These are phyloP conservation scores for Microdochium nivale DNA, from an alignment of 2,329 filamentous ascomycete genomes.

Conservation along the genomic window DNA sequence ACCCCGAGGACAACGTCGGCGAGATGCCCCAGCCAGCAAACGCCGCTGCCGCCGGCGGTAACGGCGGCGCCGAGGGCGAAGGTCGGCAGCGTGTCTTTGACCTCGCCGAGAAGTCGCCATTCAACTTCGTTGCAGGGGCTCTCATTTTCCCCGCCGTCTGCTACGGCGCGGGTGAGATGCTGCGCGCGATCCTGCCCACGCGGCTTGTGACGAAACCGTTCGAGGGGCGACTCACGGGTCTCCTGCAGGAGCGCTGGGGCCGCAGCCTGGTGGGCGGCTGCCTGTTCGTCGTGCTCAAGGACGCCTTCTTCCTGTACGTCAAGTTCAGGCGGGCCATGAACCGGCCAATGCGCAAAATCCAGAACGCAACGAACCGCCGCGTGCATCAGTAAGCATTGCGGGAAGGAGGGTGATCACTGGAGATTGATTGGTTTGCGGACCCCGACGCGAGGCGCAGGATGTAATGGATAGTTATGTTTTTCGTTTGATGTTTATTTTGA, in stretches of 20 bases:
- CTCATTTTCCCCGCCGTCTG: constrained; percentile 78
- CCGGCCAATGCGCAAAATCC: constrained; percentile 43
- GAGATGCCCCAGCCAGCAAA: neutral
- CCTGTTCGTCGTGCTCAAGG: constrained; percentile 77
- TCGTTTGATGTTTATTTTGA: too few species aligned
- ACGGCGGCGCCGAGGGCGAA: constrained; percentile 10
- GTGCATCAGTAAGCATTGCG: neutral
- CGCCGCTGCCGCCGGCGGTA: neutral
- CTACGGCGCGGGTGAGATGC: constrained; percentile 65
- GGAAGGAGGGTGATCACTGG: too few species aligned
- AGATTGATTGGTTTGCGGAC: too few species aligned
- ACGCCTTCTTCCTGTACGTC: constrained; percentile 50
- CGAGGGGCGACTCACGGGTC: constrained; percentile 34
- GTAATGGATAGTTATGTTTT: too few species aligned
- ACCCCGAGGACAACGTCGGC: constrained; percentile 10
- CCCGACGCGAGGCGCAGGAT: too few species aligned
- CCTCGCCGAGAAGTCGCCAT: constrained; percentile 5
- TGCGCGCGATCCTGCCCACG: constrained; percentile 59
- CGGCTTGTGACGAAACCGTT: constrained; percentile 49
- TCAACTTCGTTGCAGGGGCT: constrained; percentile 42
- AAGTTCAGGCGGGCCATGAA: constrained; percentile 55
- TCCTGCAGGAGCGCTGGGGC: constrained; percentile 82
- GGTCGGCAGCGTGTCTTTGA: constrained; percentile 8
- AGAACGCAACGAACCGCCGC: constrained; percentile 33
- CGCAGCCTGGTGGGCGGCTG: constrained; percentile 83